These are phyloP conservation scores for Rhinocladiella mackenziei DNA, from an alignment of 2,329 filamentous ascomycete species.

Conservation along the genomic window DNA sequence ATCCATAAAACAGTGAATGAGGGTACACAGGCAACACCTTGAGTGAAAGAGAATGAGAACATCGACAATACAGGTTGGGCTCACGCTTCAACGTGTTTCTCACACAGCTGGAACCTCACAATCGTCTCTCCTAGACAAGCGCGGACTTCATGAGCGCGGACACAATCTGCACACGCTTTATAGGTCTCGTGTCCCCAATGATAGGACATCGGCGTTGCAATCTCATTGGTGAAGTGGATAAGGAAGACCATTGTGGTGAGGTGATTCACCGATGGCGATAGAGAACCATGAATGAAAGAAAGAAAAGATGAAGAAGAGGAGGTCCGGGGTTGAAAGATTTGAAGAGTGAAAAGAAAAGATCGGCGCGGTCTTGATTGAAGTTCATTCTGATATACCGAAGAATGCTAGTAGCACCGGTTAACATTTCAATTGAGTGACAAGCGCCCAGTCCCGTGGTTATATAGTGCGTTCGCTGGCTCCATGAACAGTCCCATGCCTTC, in stretches of 20 bases:
- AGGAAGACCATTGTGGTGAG: slow-evolving; percentile 13
- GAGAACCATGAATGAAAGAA: background rate
- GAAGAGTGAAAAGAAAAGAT: too few species aligned
- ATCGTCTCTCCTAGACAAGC: slow-evolving; percentile 19
- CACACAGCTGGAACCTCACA: slow-evolving; percentile 16
- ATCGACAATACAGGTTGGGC: background rate
- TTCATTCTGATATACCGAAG: too few species aligned
- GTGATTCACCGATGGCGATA: background rate
- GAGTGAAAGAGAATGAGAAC: background rate
- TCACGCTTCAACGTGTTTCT: slow-evolving; percentile 14
- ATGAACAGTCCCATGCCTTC: too few species aligned
- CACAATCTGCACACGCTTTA: slow-evolving; percentile 16
- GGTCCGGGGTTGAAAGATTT: too few species aligned
- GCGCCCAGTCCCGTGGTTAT: too few species aligned
- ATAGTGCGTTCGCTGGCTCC: too few species aligned
- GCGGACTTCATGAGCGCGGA: slow-evolving; percentile 18
- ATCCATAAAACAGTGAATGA: too few species aligned
- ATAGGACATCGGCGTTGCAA: slow-evolving; percentile 10
- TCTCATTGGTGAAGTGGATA: slow-evolving; percentile 7
- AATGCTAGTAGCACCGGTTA: too few species aligned
- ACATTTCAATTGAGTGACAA: too few species aligned
- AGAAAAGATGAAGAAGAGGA: slow-evolving; percentile 1
- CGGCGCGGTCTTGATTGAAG: too few species aligned
- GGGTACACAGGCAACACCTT: too few species aligned
- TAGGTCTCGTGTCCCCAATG: slow-evolving; percentile 12